Conservation (phyloP, 345 rosid genomes). For the Euclidium syriacum region DNA sequence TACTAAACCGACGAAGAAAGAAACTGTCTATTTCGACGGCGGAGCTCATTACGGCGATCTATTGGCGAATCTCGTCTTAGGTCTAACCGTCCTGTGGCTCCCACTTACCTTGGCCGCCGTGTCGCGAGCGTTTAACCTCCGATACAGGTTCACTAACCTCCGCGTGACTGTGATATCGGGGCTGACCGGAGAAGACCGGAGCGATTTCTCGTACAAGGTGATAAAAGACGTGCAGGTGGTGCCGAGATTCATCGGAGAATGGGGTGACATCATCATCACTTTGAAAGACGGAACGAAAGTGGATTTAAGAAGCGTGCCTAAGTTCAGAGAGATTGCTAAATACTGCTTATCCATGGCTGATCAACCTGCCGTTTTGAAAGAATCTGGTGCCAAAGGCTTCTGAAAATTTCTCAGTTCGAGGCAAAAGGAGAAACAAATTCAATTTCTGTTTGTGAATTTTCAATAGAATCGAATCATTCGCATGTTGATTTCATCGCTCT, state of each 20-base stretch:
- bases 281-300: slow-evolving; percentile 76
- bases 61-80: slow-evolving; percentile 67
- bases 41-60: slow-evolving; percentile 98
- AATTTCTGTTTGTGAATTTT: neutral
- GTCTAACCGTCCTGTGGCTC: slow-evolving; percentile 83
- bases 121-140: slow-evolving; percentile 65
- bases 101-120: slow-evolving; percentile 92
- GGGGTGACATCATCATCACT: slow-evolving; percentile 87
- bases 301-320: slow-evolving; percentile 84
- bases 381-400: slow-evolving; percentile 51
- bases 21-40: slow-evolving; percentile 74
- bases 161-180: slow-evolving; percentile 93
- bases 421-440: no score
- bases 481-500: neutral
- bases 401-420: neutral
- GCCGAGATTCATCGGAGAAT: slow-evolving; percentile 88
- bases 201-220: slow-evolving; percentile 89
- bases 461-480: neutral
- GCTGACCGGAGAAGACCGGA: slow-evolving; percentile 71
- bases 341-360: slow-evolving; percentile 77
- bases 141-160: slow-evolving; percentile 91
- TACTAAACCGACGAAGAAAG: slow-evolving; percentile 39
- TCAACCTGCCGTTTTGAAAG: slow-evolving; percentile 48
- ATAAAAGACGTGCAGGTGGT: slow-evolving; percentile 86
- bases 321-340: slow-evolving; percentile 78